Evolutionary conservation across 257 asterid species (phyloP), one percentile per base, ranked within the genome.

Genomic region (Misopates orontium): DNA sequence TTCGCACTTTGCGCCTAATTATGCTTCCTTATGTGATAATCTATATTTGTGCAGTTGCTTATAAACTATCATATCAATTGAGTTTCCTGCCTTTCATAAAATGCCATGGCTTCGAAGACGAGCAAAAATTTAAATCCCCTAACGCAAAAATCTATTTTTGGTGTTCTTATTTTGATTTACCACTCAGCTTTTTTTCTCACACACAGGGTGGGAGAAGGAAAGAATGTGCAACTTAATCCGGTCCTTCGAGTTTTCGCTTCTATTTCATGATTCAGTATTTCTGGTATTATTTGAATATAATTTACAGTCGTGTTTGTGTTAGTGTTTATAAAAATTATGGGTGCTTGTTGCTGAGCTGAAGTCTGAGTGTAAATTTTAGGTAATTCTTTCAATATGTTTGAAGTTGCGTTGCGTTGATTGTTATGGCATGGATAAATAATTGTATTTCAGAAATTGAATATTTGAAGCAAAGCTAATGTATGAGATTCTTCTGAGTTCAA

Each of bases 341-440:
- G 48, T 52, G 69, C 51, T 57, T 64, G 57, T 52, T 41, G 52
- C 73, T 78, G 73, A 56, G 68, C 73, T 73, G 71, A 72, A 47
- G 75, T 58, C 75, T n/a, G 61, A 60, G 23, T 60, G 0, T 44
- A 28, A 10, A 40, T 24, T 75, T 67, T 44, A 70, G 83, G 74
- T 68, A 44, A 32, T 69, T 31, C 32, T 58, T 1, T 57, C 40
- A 51, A 23, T 16, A 24, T 66, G 49, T 20, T 44, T 31, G 41
- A 67, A 62, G 57, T 39, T 63, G 66, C 40, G 71, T 18, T 56
- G 19, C 19, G 62, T 50, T 40, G 9, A 24, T 24, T 14, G 36
- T 28, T 28, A 6, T 28, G 36, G n/a, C n/a, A n/a, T n/a, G n/a
- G n/a, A n/a, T n/a, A n/a, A n/a, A n/a, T n/a, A n/a, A n/a, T n/a